Evolutionary conservation across 306 rosid species (phyloP), one percentile per base, ranked within the genome.

Genomic region (Canavalia gladiata): DNA sequence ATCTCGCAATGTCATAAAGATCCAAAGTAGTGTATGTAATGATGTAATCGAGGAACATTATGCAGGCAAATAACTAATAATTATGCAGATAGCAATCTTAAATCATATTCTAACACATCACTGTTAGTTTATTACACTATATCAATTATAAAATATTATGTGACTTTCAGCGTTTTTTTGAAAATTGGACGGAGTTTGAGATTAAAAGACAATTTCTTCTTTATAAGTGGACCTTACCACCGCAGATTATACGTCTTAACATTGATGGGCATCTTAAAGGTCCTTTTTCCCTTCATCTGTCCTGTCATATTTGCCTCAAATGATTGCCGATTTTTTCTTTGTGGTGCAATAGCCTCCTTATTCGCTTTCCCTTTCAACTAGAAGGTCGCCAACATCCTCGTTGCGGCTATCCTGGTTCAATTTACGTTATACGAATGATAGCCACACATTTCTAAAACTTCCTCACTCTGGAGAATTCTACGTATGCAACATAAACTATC

Each of bases 341-440:
- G 98, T 25, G 72, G 88, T 29, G 70, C 81, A 0, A 18, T 46
- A 51, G 64, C 50, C 18, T 84, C 25, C 64, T 75, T 3, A 67
- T 92, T 73, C 90, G 91, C 50, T 94, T 91, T 83, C 98, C 98
- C n/a, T 94, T 94, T 79, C 85, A 66, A 67, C 62, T 88, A 37
- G 60, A 69, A 70, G 54, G 46, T 35, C 66, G 54, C 10, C 87
- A 76, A 76, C 79, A 68, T 18, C 75, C 80, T 37, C 76, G 66
- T 79, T 92, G 96, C 65, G 92, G 94, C 50, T 94, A 88, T 76
- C 94, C 93, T 1, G 97, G 94, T 73, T 94, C 88, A 72, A 81
- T 68, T 80, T 94, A 31, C 37, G 45, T 39, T 92, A 97, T 84
- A 81, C 78, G 8, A 79, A 70, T n/a, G 68, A 74, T 35, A 80